These are phyloP conservation scores for Emydomyces testavorans DNA, from an alignment of 2,329 filamentous ascomycete species.

Conservation along the genomic window DNA sequence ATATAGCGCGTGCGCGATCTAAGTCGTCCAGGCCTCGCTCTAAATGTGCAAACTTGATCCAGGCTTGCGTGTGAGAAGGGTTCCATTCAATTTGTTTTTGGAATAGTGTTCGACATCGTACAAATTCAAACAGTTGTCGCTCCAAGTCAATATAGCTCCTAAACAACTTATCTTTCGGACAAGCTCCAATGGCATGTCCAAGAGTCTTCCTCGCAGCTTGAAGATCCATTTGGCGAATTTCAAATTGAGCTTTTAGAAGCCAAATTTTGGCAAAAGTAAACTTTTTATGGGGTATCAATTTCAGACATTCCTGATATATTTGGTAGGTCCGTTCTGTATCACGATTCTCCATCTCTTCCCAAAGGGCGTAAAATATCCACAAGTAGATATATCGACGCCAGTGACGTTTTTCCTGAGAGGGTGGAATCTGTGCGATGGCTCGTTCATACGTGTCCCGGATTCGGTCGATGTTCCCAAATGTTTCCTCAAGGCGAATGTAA, in stretches of 20 bases:
- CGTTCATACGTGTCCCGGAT: slow-evolving; percentile 90
- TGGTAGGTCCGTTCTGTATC: slow-evolving; percentile 70
- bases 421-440: slow-evolving; percentile 88
- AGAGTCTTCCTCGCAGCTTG: slow-evolving; percentile 74
- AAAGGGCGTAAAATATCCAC: slow-evolving; percentile 94
- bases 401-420: slow-evolving; percentile 90
- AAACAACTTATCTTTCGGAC: slow-evolving; percentile 92
- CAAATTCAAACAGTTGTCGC: slow-evolving; percentile 86
- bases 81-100: slow-evolving; percentile 93
- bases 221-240: slow-evolving; percentile 76
- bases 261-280: slow-evolving; percentile 97
- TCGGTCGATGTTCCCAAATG: slow-evolving; percentile 66
- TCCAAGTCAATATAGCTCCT: slow-evolving; percentile 88
- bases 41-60: slow-evolving; percentile 92
- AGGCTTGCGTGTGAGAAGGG: slow-evolving; percentile 76
- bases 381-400: slow-evolving; percentile 97
- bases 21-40: slow-evolving; percentile 84
- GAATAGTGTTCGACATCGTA: slow-evolving; percentile 79
- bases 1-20: slow-evolving; percentile 79
- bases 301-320: slow-evolving; percentile 80
- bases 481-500: slow-evolving; percentile 81
- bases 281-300: slow-evolving; percentile 83
- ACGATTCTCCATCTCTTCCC: slow-evolving; percentile 78
- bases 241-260: slow-evolving; percentile 87
- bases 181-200: slow-evolving; percentile 82